phyloP scores from a whole-genome alignment of 768 basidiomycete genomes.

The Tylopilus sp. region DNA sequence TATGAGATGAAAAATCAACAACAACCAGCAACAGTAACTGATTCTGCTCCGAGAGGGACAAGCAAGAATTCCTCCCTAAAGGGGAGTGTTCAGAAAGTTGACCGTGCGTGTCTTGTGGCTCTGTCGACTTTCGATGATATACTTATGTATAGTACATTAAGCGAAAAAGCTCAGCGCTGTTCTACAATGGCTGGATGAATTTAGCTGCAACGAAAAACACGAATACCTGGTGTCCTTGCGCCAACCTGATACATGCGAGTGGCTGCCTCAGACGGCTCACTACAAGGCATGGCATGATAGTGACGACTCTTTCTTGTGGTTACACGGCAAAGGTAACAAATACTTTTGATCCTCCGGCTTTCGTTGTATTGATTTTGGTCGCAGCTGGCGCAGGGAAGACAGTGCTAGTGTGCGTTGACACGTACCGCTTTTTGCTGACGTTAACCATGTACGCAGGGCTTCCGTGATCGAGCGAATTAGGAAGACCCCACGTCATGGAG shows the following conservation, averaged over 20 bases:
- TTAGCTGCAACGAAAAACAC: background rate
- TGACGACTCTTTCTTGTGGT: constrained; percentile 3
- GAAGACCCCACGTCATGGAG: background rate
- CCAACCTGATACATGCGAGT: constrained; percentile 4
- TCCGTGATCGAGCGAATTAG: background rate
- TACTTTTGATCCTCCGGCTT: background rate
- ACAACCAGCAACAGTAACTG: background rate
- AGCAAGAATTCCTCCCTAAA: background rate
- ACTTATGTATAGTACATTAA: background rate
- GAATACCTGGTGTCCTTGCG: background rate
- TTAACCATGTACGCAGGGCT: background rate
- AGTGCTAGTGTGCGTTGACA: constrained; percentile 7
- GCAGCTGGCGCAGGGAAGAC: constrained; percentile 19
- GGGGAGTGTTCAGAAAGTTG: background rate
- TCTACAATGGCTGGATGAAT: background rate
- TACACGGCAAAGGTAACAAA: constrained; percentile 4
- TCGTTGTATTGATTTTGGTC: background rate
- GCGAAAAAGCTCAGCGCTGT: background rate
- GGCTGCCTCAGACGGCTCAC: background rate
- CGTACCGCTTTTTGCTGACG: background rate
- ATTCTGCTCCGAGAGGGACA: too few species aligned
- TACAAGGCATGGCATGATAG: background rate
- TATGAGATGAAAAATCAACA: background rate
- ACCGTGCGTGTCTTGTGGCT: background rate
- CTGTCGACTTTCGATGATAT: background rate